These are phyloP conservation scores for Delonix regia DNA, from an alignment of 306 rosid genomes.

Conservation along the genomic window DNA sequence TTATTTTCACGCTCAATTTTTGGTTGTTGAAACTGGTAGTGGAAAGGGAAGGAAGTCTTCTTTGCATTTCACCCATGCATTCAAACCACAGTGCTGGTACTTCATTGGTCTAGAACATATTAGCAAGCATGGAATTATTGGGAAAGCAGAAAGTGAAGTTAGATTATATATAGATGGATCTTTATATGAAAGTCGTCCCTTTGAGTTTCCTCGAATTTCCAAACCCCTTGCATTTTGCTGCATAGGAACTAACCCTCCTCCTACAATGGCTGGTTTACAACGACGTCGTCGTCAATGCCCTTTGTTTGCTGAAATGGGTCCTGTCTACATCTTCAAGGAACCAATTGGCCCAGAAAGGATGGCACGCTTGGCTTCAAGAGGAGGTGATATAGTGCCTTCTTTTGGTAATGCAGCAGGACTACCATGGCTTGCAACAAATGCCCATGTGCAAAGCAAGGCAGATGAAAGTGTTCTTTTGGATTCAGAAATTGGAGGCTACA, in stretches of 20 bases:
- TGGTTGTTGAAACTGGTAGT: slow-evolving; percentile 89
- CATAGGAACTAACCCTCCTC: slow-evolving; percentile 99
- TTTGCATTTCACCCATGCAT: slow-evolving; percentile 93
- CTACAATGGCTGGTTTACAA: slow-evolving; percentile 99
- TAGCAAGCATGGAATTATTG: slow-evolving; percentile 79
- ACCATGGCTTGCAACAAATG: slow-evolving; percentile 89
- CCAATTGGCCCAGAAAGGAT: slow-evolving; percentile 90
- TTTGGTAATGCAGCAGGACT: slow-evolving; percentile 94
- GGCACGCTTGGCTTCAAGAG: slow-evolving; percentile 88
- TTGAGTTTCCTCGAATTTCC: slow-evolving; percentile 92
- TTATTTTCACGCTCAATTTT: slow-evolving; percentile 95
- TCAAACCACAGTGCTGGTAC: slow-evolving; percentile 99
- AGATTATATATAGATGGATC: slow-evolving; percentile 88
- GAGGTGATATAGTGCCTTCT: slow-evolving; percentile 89
- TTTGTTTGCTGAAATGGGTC: slow-evolving; percentile 98
- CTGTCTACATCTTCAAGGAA: slow-evolving; percentile 93
- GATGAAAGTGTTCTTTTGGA: slow-evolving; percentile 87
- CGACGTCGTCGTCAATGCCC: slow-evolving; percentile 99
- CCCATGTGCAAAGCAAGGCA: slow-evolving; percentile 63
- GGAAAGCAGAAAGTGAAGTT: slow-evolving; percentile 86
- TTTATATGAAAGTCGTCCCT: slow-evolving; percentile 87
- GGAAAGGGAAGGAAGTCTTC: slow-evolving; percentile 97
- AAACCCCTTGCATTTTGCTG: slow-evolving; percentile 98
- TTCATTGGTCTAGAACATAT: slow-evolving; percentile 93
- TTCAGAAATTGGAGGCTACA: slow-evolving; percentile 87